Evolutionary conservation across 1,284 basidiomycete genomes (phyloP).

Genomic region (Butyriboletus appendiculatus): DNA sequence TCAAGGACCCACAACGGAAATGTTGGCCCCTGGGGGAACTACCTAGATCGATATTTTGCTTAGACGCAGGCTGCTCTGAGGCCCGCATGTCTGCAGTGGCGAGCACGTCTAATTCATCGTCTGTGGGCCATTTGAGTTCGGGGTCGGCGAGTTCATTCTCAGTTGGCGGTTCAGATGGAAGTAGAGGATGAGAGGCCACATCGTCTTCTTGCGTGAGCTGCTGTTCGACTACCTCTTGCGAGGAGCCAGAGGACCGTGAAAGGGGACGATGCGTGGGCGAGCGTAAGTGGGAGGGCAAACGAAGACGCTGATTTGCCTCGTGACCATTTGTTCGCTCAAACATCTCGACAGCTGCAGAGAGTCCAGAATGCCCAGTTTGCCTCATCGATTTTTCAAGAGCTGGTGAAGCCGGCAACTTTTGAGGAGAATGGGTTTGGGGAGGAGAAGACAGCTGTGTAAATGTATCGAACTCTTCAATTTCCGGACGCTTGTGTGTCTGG

Average conservation of each 20-base stretch:
- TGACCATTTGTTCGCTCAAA: slow-evolving; percentile 17
- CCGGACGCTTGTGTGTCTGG: not conserved
- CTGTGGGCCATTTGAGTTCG: slow-evolving; percentile 34
- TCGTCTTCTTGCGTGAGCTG: slow-evolving; percentile 34
- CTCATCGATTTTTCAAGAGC: slow-evolving; percentile 28
- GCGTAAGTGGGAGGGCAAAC: slow-evolving; percentile 2
- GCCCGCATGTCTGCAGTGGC: not conserved
- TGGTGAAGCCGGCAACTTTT: slow-evolving; percentile 32
- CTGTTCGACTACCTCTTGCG: slow-evolving; percentile 34
- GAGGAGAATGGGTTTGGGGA: slow-evolving; percentile 16
- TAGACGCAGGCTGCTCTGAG: not conserved
- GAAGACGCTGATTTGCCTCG: slow-evolving; percentile 7
- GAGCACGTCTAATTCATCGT: slow-evolving; percentile 15
- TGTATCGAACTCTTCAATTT: slow-evolving; percentile 9
- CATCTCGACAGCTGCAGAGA: slow-evolving; percentile 21
- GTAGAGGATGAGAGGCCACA: slow-evolving; percentile 1
- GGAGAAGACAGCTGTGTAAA: slow-evolving; percentile 36
- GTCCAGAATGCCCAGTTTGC: slow-evolving; percentile 4
- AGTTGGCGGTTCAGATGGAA: not conserved
- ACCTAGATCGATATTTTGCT: not conserved
- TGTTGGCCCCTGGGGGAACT: slow-evolving; percentile 11
- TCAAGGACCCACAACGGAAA: slow-evolving; percentile 27
- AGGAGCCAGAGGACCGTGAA: slow-evolving; percentile 28
- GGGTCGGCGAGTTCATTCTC: slow-evolving; percentile 13
- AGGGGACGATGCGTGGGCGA: slow-evolving; percentile 9